phyloP scores from a whole-genome alignment of 768 basidiomycete species.

The Hypsizygus marmoreus region DNA sequence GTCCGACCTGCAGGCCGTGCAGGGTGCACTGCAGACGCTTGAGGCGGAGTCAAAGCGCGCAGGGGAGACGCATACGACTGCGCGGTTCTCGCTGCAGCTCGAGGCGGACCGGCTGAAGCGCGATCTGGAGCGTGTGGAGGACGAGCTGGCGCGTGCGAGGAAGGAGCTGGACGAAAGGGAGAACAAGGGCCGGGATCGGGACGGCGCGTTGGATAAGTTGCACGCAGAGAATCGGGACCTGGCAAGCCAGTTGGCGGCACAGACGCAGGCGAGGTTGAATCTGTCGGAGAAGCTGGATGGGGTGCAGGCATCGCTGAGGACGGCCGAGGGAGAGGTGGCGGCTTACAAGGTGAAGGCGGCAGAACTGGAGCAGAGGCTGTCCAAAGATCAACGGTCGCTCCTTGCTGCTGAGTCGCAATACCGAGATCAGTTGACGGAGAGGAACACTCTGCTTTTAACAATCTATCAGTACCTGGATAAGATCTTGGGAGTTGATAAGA shows the following conservation, averaged over 20 bases:
- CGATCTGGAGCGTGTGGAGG: slow-evolving; percentile 79
- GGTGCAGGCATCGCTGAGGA: slow-evolving; percentile 59
- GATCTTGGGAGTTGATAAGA: slow-evolving; percentile 88
- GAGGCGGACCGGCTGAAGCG: slow-evolving; percentile 86
- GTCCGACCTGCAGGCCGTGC: slow-evolving; percentile 71
- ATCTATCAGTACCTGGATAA: slow-evolving; percentile 96
- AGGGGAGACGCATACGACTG: slow-evolving; percentile 83
- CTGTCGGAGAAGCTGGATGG: slow-evolving; percentile 87
- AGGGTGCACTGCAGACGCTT: slow-evolving; percentile 65
- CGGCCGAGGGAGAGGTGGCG: slow-evolving; percentile 68
- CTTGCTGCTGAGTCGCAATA: slow-evolving; percentile 77
- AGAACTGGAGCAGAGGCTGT: slow-evolving; percentile 78
- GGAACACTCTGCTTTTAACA: slow-evolving; percentile 87
- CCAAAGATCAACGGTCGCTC: slow-evolving; percentile 79
- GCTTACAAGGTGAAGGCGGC: slow-evolving; percentile 59
- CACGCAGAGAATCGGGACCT: slow-evolving; percentile 83
- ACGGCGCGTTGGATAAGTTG: slow-evolving; percentile 71
- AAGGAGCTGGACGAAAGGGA: slow-evolving; percentile 73
- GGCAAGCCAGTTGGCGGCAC: slow-evolving; percentile 73
- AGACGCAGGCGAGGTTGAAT: slow-evolving; percentile 86
- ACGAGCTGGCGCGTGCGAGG: slow-evolving; percentile 71
- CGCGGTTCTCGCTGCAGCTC: slow-evolving; percentile 84
- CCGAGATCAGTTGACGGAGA: slow-evolving; percentile 89
- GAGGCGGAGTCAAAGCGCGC: slow-evolving; percentile 78
- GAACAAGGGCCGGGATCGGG: slow-evolving; percentile 64